phyloP scores from a whole-genome alignment of 1,284 basidiomycete genomes.

The Apiotrichum akiyoshidainum region DNA sequence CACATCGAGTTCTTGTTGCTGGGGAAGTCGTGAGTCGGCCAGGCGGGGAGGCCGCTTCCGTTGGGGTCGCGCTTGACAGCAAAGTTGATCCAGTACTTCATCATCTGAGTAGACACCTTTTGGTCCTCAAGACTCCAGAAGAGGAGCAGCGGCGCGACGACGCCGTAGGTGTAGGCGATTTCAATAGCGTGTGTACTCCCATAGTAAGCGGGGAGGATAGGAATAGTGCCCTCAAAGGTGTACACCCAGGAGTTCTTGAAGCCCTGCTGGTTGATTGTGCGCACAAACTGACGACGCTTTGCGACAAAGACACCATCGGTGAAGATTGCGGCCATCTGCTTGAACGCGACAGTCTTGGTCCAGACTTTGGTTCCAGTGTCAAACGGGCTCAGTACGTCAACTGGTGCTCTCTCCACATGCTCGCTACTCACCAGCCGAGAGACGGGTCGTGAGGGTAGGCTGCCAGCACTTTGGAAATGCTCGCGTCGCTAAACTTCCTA shows the following conservation, averaged over 20 bases:
- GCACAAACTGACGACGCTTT: conserved; percentile 30
- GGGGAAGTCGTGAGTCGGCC: too few relatives aligned
- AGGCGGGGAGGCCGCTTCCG: conserved; percentile 3
- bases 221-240: conserved; percentile 25
- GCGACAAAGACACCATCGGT: conserved; percentile 40
- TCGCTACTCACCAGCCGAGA: conserved; percentile 20
- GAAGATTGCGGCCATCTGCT: conserved; percentile 31
- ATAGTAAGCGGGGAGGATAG: not conserved
- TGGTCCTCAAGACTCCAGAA: too few relatives aligned
- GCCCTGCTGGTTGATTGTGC: conserved; percentile 28
- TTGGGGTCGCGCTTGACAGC: conserved; percentile 40
- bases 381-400: conserved; percentile 23
- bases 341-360: conserved; percentile 13
- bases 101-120: too few relatives aligned
- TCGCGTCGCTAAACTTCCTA: conserved; percentile 13
- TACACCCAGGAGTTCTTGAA: conserved; percentile 37
- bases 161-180: too few relatives aligned
- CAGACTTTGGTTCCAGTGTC: conserved; percentile 35
- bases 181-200: not conserved
- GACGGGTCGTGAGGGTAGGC: conserved; percentile 34
- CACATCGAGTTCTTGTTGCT: conserved; percentile 29
- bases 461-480: conserved; percentile 21
- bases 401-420: too few relatives aligned
- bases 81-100: conserved; percentile 36
- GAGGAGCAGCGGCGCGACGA: too few relatives aligned